A percentile compares a stretch with the other conserved stretches of the same genome.
These are phyloP conservation scores for Ophiocordyceps sinensis DNA, from an alignment of 2,329 filamentous ascomycete species.

Conservation along the genomic window DNA sequence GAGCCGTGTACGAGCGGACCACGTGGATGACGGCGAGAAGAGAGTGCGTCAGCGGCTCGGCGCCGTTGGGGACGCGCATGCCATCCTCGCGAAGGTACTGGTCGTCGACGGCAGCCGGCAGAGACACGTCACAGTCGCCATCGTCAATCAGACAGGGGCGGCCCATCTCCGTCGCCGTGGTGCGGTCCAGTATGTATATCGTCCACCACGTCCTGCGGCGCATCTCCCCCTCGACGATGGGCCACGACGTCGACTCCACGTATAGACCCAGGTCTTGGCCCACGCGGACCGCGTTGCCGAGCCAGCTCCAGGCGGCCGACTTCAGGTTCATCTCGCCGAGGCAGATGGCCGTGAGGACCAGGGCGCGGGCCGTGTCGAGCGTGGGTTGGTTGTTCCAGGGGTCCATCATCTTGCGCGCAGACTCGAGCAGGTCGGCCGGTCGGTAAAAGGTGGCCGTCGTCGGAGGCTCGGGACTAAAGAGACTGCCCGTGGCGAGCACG, in stretches of 20 bases:
- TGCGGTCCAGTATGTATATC: conserved; percentile 76
- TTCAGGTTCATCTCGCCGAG: conserved; percentile 77
- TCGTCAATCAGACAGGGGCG: conserved; percentile 75
- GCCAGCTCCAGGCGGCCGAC: conserved; percentile 74
- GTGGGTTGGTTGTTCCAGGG: conserved; percentile 69
- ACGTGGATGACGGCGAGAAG: conserved; percentile 71
- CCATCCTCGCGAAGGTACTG: conserved; percentile 52
- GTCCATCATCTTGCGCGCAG: conserved; percentile 55
- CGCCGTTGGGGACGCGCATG: conserved; percentile 34
- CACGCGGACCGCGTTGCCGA: conserved; percentile 64
- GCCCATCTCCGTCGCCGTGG: conserved; percentile 66
- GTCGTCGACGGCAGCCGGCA: conserved; percentile 72
- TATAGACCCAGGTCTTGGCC: conserved; percentile 78
- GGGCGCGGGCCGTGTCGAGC: conserved; percentile 59
- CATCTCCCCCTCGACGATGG: conserved; percentile 70
- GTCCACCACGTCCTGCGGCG: conserved; percentile 86
- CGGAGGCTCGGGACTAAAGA: conserved; percentile 47
- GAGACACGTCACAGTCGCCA: conserved; percentile 68
- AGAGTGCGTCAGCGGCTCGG: conserved; percentile 48
- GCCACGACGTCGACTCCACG: conserved; percentile 56
- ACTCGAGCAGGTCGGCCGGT: conserved; percentile 53
- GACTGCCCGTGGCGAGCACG: conserved; percentile 66
- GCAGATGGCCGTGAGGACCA: conserved; percentile 63
- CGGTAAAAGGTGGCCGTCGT: conserved; percentile 37
- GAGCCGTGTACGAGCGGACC: conserved; percentile 58